These are phyloP conservation scores for Crithidia thermophila DNA, from an alignment of 208 protist genomes.

Conservation along the genomic window DNA sequence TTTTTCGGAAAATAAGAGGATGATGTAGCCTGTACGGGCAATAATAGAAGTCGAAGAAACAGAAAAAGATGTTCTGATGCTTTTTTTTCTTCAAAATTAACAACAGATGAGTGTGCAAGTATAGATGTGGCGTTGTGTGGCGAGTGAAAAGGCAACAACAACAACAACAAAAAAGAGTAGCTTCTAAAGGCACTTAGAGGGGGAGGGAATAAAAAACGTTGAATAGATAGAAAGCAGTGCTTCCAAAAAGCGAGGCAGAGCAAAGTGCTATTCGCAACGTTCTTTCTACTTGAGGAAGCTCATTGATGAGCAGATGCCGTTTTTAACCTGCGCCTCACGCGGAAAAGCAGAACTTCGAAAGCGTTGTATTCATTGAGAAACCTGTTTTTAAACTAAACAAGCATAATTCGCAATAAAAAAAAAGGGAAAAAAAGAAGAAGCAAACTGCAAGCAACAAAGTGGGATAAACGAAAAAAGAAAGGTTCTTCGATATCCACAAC, in stretches of 20 bases:
- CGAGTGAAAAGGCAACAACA: not conserved
- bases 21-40: not conserved
- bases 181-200: not conserved
- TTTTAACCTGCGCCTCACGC: too few relatives aligned
- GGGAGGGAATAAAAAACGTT: conserved; percentile 1
- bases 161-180: not conserved
- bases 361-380: too few relatives aligned
- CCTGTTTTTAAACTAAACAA: conserved; percentile 8
- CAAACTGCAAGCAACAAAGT: not conserved
- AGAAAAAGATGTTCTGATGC: too few relatives aligned
- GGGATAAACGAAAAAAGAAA: not conserved
- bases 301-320: too few relatives aligned
- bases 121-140: too few relatives aligned
- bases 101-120: too few relatives aligned
- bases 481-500: too few relatives aligned
- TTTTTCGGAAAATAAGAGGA: not conserved
- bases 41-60: not conserved
- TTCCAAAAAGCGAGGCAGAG: too few relatives aligned
- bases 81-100: not conserved
- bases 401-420: conserved; percentile 6
- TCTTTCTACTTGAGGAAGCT: too few relatives aligned
- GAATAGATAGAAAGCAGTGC: too few relatives aligned
- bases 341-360: too few relatives aligned
- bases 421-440: conserved; percentile 9
- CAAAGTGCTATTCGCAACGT: too few relatives aligned